Evolutionary conservation across 2,329 filamentous ascomycete species (phyloP).

Genomic region (Fusarium sp.): DNA sequence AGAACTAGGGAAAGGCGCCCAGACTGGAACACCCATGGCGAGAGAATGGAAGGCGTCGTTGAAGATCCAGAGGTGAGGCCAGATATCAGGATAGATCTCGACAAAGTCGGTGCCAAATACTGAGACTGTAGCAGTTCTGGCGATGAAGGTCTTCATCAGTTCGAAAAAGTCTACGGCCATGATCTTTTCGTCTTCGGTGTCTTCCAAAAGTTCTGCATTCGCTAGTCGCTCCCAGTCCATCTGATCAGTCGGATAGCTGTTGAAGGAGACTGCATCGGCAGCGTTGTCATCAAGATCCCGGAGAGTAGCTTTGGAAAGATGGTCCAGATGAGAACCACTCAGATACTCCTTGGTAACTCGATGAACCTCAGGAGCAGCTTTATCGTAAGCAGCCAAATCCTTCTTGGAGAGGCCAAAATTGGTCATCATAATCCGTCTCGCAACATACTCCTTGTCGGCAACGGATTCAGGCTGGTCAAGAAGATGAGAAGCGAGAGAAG

Average conservation of each 20-base stretch:
- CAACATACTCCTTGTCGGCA: slow-evolving; percentile 47
- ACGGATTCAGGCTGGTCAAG: slow-evolving; percentile 49
- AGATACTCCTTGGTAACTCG: slow-evolving; percentile 47
- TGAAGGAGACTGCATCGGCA: slow-evolving; percentile 57
- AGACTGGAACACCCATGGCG: slow-evolving; percentile 50
- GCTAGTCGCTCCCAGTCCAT: slow-evolving; percentile 56
- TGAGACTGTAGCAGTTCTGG: slow-evolving; percentile 52
- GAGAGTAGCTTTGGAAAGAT: slow-evolving; percentile 38
- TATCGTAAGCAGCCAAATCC: slow-evolving; percentile 51
- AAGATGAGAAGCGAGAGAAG: slow-evolving; percentile 48
- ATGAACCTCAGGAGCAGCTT: slow-evolving; percentile 48
- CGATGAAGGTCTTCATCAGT: slow-evolving; percentile 54
- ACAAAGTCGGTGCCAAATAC: slow-evolving; percentile 59
- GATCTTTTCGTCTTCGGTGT: slow-evolving; percentile 38
- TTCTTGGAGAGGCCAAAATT: slow-evolving; percentile 53
- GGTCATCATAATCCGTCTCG: slow-evolving; percentile 47
- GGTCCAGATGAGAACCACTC: slow-evolving; percentile 44
- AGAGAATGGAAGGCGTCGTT: slow-evolving; percentile 53
- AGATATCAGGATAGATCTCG: slow-evolving; percentile 57
- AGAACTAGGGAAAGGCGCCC: slow-evolving; percentile 52
- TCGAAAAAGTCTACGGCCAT: slow-evolving; percentile 54
- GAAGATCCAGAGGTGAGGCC: slow-evolving; percentile 55
- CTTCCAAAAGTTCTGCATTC: slow-evolving; percentile 50
- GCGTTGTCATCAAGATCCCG: slow-evolving; percentile 49
- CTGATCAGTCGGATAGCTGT: slow-evolving; percentile 55